These are phyloP conservation scores for Agaricus blazei DNA, from an alignment of 768 basidiomycete species.

Conservation along the genomic window DNA sequence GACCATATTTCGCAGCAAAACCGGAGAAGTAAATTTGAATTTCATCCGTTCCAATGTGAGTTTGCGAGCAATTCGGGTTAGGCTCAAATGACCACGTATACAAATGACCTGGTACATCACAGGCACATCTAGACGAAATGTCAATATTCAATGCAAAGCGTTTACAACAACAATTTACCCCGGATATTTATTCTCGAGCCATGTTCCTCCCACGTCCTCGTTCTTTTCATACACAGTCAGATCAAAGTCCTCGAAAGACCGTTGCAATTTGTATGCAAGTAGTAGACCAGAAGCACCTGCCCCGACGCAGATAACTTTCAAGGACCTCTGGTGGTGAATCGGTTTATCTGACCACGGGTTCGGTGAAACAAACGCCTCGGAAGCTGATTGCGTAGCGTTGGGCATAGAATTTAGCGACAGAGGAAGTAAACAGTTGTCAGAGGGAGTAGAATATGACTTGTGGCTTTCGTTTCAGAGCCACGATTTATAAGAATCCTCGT, in stretches of 20 bases:
- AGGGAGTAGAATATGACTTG: background rate
- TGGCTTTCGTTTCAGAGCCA: background rate
- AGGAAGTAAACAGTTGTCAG: background rate
- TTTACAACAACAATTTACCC: slow-evolving; percentile 15
- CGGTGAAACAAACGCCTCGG: background rate
- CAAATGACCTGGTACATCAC: slow-evolving; percentile 22
- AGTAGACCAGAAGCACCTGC: slow-evolving; percentile 30
- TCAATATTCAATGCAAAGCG: background rate
- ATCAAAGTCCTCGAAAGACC: background rate
- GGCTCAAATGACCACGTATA: slow-evolving; percentile 19
- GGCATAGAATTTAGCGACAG: background rate
- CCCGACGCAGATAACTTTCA: slow-evolving; percentile 27
- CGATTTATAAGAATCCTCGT: too few species aligned
- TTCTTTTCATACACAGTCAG: too few species aligned
- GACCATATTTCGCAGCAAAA: slow-evolving; percentile 17
- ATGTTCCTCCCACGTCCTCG: too few species aligned
- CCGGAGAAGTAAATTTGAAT: slow-evolving; percentile 18
- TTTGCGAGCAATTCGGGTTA: slow-evolving; percentile 18
- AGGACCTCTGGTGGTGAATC: slow-evolving; percentile 21
- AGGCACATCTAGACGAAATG: slow-evolving; percentile 9
- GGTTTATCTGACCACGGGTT: slow-evolving; percentile 15
- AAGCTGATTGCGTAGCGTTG: background rate
- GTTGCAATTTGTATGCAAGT: slow-evolving; percentile 30
- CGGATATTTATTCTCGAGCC: slow-evolving; percentile 28
- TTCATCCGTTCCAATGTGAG: slow-evolving; percentile 19